Conservation (phyloP, 2,329 filamentous ascomycete genomes). For the Hypocrella siamensis region DNA sequence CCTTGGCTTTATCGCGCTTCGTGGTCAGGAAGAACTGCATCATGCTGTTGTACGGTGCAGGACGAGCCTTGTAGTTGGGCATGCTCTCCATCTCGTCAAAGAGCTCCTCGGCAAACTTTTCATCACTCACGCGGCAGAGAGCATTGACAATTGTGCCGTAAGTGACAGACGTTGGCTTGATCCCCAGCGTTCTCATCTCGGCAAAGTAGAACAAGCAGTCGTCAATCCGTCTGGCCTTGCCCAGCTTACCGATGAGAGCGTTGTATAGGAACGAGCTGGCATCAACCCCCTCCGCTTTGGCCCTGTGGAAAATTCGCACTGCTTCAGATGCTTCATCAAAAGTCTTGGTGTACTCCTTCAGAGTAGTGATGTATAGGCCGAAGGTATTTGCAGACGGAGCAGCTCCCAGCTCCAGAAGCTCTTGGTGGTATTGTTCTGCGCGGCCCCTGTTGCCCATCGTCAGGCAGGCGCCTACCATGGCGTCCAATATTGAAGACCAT, state of each 20-base stretch:
- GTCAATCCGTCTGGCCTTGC: slow-evolving; percentile 93
- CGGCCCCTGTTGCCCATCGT: slow-evolving; percentile 65
- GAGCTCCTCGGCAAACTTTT: slow-evolving; percentile 92
- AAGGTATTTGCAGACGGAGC: slow-evolving; percentile 95
- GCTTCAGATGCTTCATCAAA: slow-evolving; percentile 96
- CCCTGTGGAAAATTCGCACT: slow-evolving; percentile 91
- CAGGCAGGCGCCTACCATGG: slow-evolving; percentile 88
- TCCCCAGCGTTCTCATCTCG: slow-evolving; percentile 85
- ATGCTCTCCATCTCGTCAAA: slow-evolving; percentile 99
- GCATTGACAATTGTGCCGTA: slow-evolving; percentile 98
- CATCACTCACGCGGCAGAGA: slow-evolving; percentile 89
- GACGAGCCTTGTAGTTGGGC: slow-evolving; percentile 96
- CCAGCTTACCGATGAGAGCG: slow-evolving; percentile 91
- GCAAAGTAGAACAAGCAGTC: slow-evolving; percentile 97
- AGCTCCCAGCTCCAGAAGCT: slow-evolving; percentile 78
- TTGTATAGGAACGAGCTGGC: slow-evolving; percentile 97
- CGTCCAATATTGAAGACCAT: slow-evolving; percentile 90
- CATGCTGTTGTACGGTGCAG: slow-evolving; percentile 96
- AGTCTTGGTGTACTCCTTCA: slow-evolving; percentile 93
- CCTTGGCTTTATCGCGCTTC: slow-evolving; percentile 90
- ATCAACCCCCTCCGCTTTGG: slow-evolving; percentile 85
- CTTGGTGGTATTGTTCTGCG: slow-evolving; percentile 79
- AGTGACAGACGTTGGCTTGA: slow-evolving; percentile 92
- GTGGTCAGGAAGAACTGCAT: slow-evolving; percentile 99
- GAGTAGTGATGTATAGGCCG: slow-evolving; percentile 95